These are phyloP conservation scores for Podaxis sp. DNA, from an alignment of 768 basidiomycete species.

Conservation along the genomic window DNA sequence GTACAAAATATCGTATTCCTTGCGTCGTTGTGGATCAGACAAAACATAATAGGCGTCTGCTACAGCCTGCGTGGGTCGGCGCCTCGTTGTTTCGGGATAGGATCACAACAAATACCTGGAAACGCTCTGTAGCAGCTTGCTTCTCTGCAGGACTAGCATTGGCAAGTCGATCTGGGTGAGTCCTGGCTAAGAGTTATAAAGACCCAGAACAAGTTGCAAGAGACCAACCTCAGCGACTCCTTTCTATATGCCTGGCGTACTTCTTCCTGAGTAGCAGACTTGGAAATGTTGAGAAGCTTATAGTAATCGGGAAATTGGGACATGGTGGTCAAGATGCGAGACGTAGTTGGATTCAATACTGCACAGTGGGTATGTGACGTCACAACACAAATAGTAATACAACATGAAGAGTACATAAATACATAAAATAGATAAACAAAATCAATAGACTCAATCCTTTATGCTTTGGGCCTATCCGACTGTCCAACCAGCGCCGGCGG, in stretches of 20 bases:
- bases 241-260: constrained; percentile 75
- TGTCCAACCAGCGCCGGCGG: constrained; percentile 31
- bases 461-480: background rate
- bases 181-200: constrained; percentile 39
- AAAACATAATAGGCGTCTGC: constrained; percentile 95
- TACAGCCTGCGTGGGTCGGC: constrained; percentile 50
- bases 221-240: constrained; percentile 64
- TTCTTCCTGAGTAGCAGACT: constrained; percentile 62
- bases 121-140: constrained; percentile 73
- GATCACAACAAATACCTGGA: constrained; percentile 51
- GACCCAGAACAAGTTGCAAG: background rate
- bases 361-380: constrained; percentile 19
- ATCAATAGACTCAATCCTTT: background rate
- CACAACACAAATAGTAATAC: constrained; percentile 11
- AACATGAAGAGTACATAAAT: background rate
- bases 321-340: constrained; percentile 37
- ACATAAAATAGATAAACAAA: background rate
- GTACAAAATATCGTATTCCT: constrained; percentile 70
- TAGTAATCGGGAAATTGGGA: constrained; percentile 82
- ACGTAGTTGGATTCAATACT: background rate
- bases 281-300: constrained; percentile 49
- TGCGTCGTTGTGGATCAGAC: constrained; percentile 68
- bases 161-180: constrained; percentile 82
- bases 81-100: background rate
- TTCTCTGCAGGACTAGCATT: constrained; percentile 71